Base-by-base conservation (phyloP, 2,329 filamentous ascomycete genomes). In the Aureobasidium sp. region DNA sequence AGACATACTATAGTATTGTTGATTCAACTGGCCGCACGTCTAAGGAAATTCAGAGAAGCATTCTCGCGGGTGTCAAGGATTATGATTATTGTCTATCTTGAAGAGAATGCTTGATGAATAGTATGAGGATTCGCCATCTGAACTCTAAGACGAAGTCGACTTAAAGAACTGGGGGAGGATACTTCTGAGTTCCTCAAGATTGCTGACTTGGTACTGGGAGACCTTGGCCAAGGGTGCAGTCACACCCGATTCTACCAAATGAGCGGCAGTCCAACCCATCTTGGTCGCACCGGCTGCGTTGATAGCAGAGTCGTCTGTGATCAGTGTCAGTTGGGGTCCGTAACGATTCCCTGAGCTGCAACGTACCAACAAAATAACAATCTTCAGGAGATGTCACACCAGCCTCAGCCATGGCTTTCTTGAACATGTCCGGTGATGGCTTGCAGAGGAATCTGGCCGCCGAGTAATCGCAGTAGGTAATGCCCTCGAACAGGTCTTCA, bases 391-490 rank as follows among this genome's bases (percentile, higher is more conserved):
- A 80, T 14, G 82, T 80, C 1, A 89, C 84, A 0, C 87, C 88
- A 0, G 93, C 91, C 68, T 97, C 89, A 50, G 75, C 79, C 89
- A 97, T 96, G 6, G 90, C 94, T 76, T 94, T 96, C 41, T 82
- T 82, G 72, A 86, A 99, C 88, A 96, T 94, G 57, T 86, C 85
- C 58, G 81, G 80, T 61, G 89, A 82, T 3, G 94, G 94, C 74
- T 99, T 99, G 78, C 94, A 97, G 50, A 95, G 76, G 64, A 99
- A 81, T 6, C 84, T 87, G 45, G 84, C 78, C 14, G 82, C 76
- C 11, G 79, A 81, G 75, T 99, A 99, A 74, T 99, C 90, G 72
- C 95, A 99, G 74, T 85, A 99, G 0, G 94, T 99, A 64, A 97
- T 85, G 8, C 94, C 94, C 65, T 97, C 93, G 71, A 99, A 99